These are phyloP conservation scores for Vaccinium vitisidaea DNA, from an alignment of 148 eudicot species.

Conservation along the genomic window DNA sequence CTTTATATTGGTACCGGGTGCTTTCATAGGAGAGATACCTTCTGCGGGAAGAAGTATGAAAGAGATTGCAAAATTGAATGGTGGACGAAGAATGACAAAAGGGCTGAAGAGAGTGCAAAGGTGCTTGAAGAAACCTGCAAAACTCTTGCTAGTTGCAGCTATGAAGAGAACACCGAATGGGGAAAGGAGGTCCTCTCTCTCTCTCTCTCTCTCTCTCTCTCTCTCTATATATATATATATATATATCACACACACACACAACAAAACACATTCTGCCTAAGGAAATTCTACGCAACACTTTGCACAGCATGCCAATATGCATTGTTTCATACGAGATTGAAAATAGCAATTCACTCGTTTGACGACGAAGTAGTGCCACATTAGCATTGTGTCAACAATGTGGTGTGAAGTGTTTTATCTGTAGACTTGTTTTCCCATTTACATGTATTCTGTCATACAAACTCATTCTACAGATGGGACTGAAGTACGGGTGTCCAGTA, in stretches of 20 bases:
- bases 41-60: slow-evolving; percentile 4
- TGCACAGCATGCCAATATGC: too few relatives aligned
- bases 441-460: too few relatives aligned
- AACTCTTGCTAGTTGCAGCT: slow-evolving; percentile 18
- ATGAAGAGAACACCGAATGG: slow-evolving; percentile 20
- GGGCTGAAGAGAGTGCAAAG: background rate
- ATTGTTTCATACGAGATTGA: too few relatives aligned
- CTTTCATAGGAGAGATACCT: slow-evolving; percentile 16
- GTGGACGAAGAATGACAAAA: background rate
- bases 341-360: too few relatives aligned
- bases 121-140: slow-evolving; percentile 11
- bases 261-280: too few relatives aligned
- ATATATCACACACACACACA: background rate
- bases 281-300: too few relatives aligned
- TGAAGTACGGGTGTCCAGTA: slow-evolving; percentile 19
- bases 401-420: too few relatives aligned
- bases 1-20: slow-evolving; percentile 17
- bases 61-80: background rate
- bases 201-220: too few relatives aligned
- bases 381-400: too few relatives aligned
- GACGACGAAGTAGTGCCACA: too few relatives aligned
- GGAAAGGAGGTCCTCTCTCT: slow-evolving; percentile 20
- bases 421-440: too few relatives aligned
- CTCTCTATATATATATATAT: background rate
- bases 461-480: slow-evolving; percentile 13